phyloP scores from a whole-genome alignment of 176 grass and related monocot genomes.

The Zizania latifolia region DNA sequence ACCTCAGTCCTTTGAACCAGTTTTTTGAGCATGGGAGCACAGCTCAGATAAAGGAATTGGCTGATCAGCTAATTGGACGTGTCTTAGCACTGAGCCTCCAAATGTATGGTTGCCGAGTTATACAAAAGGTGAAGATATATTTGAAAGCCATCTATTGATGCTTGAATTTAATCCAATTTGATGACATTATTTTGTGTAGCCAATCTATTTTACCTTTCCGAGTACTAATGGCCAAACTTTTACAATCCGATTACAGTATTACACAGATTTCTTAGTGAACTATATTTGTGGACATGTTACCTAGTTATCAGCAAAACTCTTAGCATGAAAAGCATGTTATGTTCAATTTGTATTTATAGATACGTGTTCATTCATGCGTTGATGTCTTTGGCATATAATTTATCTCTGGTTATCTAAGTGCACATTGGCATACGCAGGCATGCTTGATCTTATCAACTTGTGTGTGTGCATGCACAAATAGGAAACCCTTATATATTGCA shows the following conservation, averaged over 20 bases:
- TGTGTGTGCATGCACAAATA: neutral
- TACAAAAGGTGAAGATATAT: constrained; percentile 57
- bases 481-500: neutral
- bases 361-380: neutral
- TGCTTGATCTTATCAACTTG: neutral
- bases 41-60: constrained; percentile 69
- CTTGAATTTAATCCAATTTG: neutral
- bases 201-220: neutral
- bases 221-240: neutral
- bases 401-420: neutral
- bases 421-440: neutral
- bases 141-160: neutral
- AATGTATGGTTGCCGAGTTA: constrained; percentile 92
- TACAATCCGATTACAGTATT: neutral
- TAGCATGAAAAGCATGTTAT: neutral
- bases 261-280: neutral
- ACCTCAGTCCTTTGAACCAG: constrained; percentile 14
- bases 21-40: constrained; percentile 93
- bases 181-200: neutral
- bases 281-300: neutral
- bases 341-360: constrained; percentile 1
- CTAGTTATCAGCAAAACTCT: neutral
- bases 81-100: constrained; percentile 85
- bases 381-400: neutral
- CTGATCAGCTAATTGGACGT: constrained; percentile 56